These are phyloP conservation scores for Sporothrix euskadiensis DNA, from an alignment of 2,329 filamentous ascomycete species.

Conservation along the genomic window DNA sequence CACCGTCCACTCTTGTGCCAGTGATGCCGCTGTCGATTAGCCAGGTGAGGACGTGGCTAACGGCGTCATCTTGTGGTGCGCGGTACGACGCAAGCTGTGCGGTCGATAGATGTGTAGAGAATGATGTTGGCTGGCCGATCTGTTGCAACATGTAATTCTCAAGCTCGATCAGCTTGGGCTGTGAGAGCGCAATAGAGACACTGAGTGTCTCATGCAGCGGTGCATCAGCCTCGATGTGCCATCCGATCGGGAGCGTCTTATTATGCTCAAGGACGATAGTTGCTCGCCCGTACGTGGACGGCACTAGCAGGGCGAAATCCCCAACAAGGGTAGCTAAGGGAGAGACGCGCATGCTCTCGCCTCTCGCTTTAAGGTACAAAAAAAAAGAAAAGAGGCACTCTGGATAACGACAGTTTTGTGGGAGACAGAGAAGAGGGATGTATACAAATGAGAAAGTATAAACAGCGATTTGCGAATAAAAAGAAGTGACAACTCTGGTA, in stretches of 20 bases:
- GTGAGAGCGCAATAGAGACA: slow-evolving; percentile 27
- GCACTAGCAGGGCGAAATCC: not conserved
- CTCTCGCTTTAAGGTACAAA: not conserved
- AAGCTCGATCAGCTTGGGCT: slow-evolving; percentile 25
- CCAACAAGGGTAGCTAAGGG: slow-evolving; percentile 12
- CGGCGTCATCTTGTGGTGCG: slow-evolving; percentile 39
- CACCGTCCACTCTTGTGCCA: slow-evolving; percentile 39
- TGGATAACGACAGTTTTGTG: not conserved
- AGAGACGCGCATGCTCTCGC: slow-evolving; percentile 17
- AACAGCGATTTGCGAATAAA: not conserved
- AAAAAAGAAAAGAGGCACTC: slow-evolving; percentile 9
- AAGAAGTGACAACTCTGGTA: too few species aligned
- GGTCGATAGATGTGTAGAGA: slow-evolving; percentile 37
- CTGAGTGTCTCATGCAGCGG: slow-evolving; percentile 1
- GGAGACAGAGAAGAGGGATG: not conserved
- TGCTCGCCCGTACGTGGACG: not conserved
- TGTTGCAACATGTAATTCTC: slow-evolving; percentile 15
- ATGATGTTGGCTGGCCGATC: not conserved
- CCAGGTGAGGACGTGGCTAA: slow-evolving; percentile 46
- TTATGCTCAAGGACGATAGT: slow-evolving; percentile 11
- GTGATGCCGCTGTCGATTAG: slow-evolving; percentile 44
- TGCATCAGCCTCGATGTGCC: slow-evolving; percentile 20
- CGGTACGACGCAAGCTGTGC: slow-evolving; percentile 44
- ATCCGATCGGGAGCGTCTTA: slow-evolving; percentile 10
- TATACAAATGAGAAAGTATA: not conserved